A percentile compares a stretch with the other conserved stretches of the same genome.
Evolutionary conservation across 2,329 filamentous ascomycete genomes (phyloP).

Genomic region (Shiraia bambusicola): DNA sequence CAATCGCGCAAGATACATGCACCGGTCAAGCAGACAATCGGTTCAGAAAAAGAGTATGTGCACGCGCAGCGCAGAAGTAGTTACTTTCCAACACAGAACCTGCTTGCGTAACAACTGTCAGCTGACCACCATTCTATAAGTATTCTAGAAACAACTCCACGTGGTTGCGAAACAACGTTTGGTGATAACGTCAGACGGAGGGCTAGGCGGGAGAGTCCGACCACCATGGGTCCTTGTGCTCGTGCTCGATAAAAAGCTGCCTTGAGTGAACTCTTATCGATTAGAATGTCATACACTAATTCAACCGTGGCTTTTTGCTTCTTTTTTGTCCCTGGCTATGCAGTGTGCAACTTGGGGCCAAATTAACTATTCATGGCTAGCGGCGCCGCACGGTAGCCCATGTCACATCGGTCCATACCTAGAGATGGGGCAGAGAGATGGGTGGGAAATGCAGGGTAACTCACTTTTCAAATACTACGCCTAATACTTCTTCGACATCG

Average conservation of each 20-base stretch:
- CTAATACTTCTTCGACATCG: slow-evolving; percentile 92
- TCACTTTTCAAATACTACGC: slow-evolving; percentile 97
- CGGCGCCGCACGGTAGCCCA: too few relatives aligned
- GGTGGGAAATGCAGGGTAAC: slow-evolving; percentile 39
- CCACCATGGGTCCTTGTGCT: too few relatives aligned
- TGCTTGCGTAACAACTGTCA: slow-evolving; percentile 4
- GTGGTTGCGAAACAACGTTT: neutral
- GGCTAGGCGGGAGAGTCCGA: too few relatives aligned
- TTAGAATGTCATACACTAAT: neutral
- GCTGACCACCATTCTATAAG: neutral
- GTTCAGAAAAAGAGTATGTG: neutral
- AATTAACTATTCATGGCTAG: neutral
- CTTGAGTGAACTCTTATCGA: neutral
- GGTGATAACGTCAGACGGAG: too few relatives aligned
- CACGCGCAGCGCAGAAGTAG: neutral
- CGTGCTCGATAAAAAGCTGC: too few relatives aligned
- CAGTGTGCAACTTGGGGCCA: neutral
- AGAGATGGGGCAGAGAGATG: neutral
- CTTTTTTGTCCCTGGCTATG: neutral
- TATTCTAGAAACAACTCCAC: neutral
- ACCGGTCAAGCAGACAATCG: too few relatives aligned
- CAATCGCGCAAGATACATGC: too few relatives aligned
- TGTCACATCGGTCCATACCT: too few relatives aligned
- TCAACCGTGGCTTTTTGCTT: neutral
- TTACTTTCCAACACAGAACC: slow-evolving; percentile 27